A percentile compares a stretch with the other conserved stretches of the same genome.
Conservation (phyloP, 2,329 filamentous ascomycete genomes). For the Chalaropsis thielavioides region DNA sequence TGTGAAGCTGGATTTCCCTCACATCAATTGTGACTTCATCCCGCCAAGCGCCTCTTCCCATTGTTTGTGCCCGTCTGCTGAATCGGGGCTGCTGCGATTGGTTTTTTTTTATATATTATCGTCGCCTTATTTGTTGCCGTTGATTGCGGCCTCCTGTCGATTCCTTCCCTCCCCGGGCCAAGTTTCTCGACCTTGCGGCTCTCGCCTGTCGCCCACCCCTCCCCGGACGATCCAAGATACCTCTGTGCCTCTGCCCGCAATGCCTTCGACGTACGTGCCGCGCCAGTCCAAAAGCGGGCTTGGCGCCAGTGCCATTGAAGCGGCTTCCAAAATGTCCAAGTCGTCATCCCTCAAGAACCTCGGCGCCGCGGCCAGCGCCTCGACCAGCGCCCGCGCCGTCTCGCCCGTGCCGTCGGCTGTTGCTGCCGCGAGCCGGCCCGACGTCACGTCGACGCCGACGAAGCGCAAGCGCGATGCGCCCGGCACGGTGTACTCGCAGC, state of each 20-base stretch:
- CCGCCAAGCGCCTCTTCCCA: background rate
- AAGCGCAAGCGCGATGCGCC: slow-evolving; percentile 45
- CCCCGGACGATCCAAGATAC: background rate
- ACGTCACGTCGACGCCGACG: slow-evolving; percentile 42
- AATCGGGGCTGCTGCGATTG: background rate
- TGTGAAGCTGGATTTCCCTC: too few species aligned
- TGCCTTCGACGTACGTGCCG: slow-evolving; percentile 12
- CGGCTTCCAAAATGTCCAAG: slow-evolving; percentile 48
- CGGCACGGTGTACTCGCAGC: slow-evolving; percentile 57
- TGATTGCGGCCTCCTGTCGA: background rate
- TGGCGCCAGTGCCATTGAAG: slow-evolving; percentile 24
- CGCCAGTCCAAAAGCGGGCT: slow-evolving; percentile 10
- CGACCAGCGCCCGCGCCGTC: slow-evolving; percentile 37
- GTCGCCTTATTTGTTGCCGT: background rate
- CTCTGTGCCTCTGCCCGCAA: background rate
- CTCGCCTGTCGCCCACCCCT: background rate
- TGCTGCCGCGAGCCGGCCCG: slow-evolving; percentile 27
- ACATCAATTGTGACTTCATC: too few species aligned
- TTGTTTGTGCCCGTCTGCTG: too few species aligned
- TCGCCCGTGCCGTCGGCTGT: slow-evolving; percentile 48
- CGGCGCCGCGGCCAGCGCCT: slow-evolving; percentile 35
- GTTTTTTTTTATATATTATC: background rate
- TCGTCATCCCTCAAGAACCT: slow-evolving; percentile 34
- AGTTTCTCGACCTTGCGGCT: background rate
- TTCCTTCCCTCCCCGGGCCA: background rate